Evolutionary conservation across 805 yeast species (phyloP).

Genomic region (Teunomyces tritomae): DNA sequence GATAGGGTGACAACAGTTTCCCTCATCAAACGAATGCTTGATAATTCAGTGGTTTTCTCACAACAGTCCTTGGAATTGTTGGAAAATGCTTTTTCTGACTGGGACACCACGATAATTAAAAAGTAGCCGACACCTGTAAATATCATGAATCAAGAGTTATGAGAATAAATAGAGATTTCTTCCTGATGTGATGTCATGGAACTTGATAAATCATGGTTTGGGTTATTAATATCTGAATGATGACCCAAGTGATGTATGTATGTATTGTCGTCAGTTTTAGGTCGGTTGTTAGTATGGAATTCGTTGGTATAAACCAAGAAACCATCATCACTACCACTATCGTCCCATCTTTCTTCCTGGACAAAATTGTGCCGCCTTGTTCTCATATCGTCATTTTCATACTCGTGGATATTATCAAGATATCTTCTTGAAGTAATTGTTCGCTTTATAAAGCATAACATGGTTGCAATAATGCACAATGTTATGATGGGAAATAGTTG

Average conservation of each 20-base stretch:
- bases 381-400: conserved; percentile 36
- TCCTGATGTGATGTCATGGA: background rate
- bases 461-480: conserved; percentile 59
- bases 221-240: background rate
- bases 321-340: conserved; percentile 40
- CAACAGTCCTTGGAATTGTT: conserved; percentile 4
- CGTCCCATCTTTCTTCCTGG: conserved; percentile 12
- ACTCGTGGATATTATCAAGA: conserved; percentile 29
- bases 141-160: background rate
- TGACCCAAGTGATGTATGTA: background rate
- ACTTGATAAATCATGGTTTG: background rate
- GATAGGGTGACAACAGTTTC: background rate
- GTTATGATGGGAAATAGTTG: conserved; percentile 66
- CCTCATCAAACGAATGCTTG: background rate
- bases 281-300: conserved; percentile 24
- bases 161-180: background rate
- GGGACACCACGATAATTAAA: conserved; percentile 4
- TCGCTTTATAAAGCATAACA: conserved; percentile 71
- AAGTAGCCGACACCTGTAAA: conserved; percentile 4
- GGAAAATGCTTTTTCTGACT: background rate
- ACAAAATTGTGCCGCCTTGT: conserved; percentile 13
- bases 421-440: conserved; percentile 52
- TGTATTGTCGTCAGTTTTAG: background rate
- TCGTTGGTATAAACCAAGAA: conserved; percentile 44
- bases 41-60: conserved; percentile 7